Conservation (phyloP, 2,329 filamentous ascomycete species). For the Neopestalotiopsis rosae region DNA sequence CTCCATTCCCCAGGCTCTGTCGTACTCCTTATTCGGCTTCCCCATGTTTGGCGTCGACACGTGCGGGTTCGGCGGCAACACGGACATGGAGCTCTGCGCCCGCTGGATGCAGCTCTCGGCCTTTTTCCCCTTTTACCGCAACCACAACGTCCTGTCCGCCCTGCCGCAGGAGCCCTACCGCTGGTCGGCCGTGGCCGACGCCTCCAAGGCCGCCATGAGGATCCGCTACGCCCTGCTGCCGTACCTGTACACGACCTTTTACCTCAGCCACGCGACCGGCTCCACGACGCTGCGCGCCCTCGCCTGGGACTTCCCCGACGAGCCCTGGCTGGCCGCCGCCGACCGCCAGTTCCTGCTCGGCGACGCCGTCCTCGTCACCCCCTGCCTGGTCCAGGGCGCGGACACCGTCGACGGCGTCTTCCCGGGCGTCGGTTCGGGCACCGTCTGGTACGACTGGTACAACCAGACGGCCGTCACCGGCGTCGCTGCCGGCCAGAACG, state of each 20-base stretch:
- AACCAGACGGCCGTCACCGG: slow-evolving; percentile 59
- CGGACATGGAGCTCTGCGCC: slow-evolving; percentile 72
- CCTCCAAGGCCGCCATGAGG: slow-evolving; percentile 69
- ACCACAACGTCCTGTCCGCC: slow-evolving; percentile 71
- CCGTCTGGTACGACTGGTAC: slow-evolving; percentile 83
- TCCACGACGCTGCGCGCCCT: slow-evolving; percentile 75
- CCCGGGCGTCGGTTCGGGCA: slow-evolving; percentile 64
- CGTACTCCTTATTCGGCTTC: slow-evolving; percentile 75
- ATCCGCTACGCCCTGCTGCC: slow-evolving; percentile 75
- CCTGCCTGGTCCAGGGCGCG: slow-evolving; percentile 68
- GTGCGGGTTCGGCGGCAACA: slow-evolving; percentile 73
- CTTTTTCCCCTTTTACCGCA: slow-evolving; percentile 81
- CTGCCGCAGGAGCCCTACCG: slow-evolving; percentile 73
- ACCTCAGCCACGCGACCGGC: slow-evolving; percentile 68
- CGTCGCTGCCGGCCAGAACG: slow-evolving; percentile 41
- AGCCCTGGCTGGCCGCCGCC: slow-evolving; percentile 68
- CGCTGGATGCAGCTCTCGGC: slow-evolving; percentile 76
- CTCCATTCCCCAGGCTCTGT: slow-evolving; percentile 78
- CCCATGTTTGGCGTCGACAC: slow-evolving; percentile 78
- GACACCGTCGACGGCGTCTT: slow-evolving; percentile 71
- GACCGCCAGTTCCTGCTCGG: slow-evolving; percentile 78
- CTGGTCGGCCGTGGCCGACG: slow-evolving; percentile 70
- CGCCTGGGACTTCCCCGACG: slow-evolving; percentile 76
- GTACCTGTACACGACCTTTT: slow-evolving; percentile 78
- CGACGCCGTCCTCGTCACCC: slow-evolving; percentile 67